A percentile compares a stretch with the other conserved stretches of the same genome.
Conservation (phyloP, 1,284 basidiomycete species). For the Trametes polyzona region DNA sequence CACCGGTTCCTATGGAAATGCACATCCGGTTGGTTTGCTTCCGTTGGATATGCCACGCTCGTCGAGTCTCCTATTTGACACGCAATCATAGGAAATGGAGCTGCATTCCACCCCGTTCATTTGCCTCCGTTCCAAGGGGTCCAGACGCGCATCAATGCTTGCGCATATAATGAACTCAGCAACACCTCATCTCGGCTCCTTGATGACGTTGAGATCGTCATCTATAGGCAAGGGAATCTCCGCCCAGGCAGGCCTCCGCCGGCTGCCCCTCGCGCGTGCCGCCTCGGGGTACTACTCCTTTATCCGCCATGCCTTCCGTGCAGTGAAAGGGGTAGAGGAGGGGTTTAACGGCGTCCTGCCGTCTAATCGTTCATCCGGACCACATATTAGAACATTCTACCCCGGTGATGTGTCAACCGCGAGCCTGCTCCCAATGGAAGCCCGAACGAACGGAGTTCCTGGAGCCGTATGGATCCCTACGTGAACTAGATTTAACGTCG, state of each 20-base stretch:
- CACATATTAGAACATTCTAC: slow-evolving; percentile 14
- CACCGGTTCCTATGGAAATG: not conserved
- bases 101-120: not conserved
- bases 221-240: not conserved
- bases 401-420: not conserved
- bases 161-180: not conserved
- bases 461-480: slow-evolving; percentile 11
- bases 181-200: not conserved
- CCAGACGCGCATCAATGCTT: not conserved
- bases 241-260: not conserved
- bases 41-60: not conserved
- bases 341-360: not conserved
- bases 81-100: slow-evolving; percentile 7
- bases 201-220: not conserved
- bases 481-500: slow-evolving; percentile 4
- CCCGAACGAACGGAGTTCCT: slow-evolving; percentile 10
- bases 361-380: slow-evolving; percentile 9
- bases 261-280: not conserved
- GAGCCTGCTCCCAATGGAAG: slow-evolving; percentile 14
- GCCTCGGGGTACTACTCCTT: not conserved
- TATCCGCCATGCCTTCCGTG: not conserved
- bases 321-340: slow-evolving; percentile 2
- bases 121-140: slow-evolving; percentile 10
- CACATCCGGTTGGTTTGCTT: slow-evolving; percentile 2
- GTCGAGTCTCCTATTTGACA: slow-evolving; percentile 1